Evolutionary conservation across 2,329 filamentous ascomycete genomes (phyloP).

Genomic region (Microthyrium microscopicum): DNA sequence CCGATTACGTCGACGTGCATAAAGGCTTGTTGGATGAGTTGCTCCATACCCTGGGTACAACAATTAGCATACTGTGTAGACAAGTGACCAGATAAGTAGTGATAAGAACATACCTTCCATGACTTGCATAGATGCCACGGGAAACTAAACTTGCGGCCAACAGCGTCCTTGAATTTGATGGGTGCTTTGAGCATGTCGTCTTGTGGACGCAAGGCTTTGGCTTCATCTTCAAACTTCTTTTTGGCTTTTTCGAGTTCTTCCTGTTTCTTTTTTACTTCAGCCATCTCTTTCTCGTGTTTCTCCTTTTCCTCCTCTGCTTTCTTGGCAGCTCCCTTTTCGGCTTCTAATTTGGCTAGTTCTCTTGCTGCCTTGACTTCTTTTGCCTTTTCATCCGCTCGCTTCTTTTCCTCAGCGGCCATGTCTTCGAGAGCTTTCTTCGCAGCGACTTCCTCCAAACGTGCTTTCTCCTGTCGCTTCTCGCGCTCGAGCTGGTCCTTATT

Average conservation of each 20-base stretch:
- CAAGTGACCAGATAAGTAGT: not conserved
- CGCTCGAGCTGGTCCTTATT: constrained; percentile 7
- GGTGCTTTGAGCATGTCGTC: constrained; percentile 49
- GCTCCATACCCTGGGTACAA: constrained; percentile 27
- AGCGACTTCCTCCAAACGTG: constrained; percentile 3
- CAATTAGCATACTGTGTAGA: not conserved
- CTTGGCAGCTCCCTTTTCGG: constrained; percentile 29
- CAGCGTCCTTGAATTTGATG: constrained; percentile 80
- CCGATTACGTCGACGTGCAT: constrained; percentile 29
- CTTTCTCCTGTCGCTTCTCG: constrained; percentile 6
- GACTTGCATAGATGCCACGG: constrained; percentile 73
- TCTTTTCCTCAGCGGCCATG: constrained; percentile 12
- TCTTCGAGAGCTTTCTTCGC: constrained; percentile 7
- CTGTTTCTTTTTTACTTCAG: constrained; percentile 22
- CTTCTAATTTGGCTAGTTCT: constrained; percentile 25
- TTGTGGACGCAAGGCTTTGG: constrained; percentile 22
- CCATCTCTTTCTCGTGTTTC: constrained; percentile 12
- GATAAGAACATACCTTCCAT: constrained; percentile 49
- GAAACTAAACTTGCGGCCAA: constrained; percentile 84
- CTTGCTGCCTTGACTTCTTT: constrained; percentile 26
- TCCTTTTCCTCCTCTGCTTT: constrained; percentile 15
- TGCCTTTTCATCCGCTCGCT: constrained; percentile 17
- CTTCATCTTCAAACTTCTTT: constrained; percentile 28
- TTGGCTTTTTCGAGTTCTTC: constrained; percentile 32
- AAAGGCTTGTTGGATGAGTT: constrained; percentile 33